phyloP scores from a whole-genome alignment of 441 rosid species.

The Gossypium gossypioides region DNA sequence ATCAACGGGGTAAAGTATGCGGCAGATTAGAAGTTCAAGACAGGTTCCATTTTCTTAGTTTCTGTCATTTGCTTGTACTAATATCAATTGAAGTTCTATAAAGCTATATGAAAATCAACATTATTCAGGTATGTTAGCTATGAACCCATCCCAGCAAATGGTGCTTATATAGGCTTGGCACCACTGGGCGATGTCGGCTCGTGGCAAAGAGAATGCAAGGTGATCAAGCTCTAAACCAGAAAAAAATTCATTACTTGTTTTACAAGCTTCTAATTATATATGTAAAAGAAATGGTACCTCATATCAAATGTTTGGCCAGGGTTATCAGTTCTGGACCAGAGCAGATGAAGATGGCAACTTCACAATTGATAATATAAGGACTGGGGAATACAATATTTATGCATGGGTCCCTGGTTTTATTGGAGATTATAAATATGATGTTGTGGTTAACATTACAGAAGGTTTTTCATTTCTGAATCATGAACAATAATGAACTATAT shows the following conservation, averaged over 20 bases:
- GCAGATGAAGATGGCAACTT: slow-evolving; percentile 24
- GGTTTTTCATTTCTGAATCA: slow-evolving; percentile 16
- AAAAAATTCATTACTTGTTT: background rate
- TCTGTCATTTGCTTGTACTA: background rate
- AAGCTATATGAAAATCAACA: slow-evolving; percentile 3
- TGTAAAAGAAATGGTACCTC: background rate
- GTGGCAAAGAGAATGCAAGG: slow-evolving; percentile 35
- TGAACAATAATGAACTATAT: background rate
- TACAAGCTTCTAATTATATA: background rate
- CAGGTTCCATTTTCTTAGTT: slow-evolving; percentile 22
- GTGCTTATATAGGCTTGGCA: slow-evolving; percentile 27
- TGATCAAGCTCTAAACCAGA: background rate
- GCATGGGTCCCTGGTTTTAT: slow-evolving; percentile 38
- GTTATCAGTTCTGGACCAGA: slow-evolving; percentile 37
- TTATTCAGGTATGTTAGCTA: slow-evolving; percentile 11
- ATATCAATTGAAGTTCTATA: background rate
- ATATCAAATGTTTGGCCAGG: slow-evolving; percentile 12
- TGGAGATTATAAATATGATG: slow-evolving; percentile 25
- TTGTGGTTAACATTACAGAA: slow-evolving; percentile 17
- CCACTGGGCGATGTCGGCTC: slow-evolving; percentile 25
- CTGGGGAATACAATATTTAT: slow-evolving; percentile 27
- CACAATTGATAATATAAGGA: slow-evolving; percentile 17
- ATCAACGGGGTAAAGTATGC: slow-evolving; percentile 40
- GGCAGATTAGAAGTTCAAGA: slow-evolving; percentile 52
- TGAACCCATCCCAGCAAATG: slow-evolving; percentile 1